Base-by-base conservation (phyloP, 2,329 filamentous ascomycete species). In the Beauveria caledonica region DNA sequence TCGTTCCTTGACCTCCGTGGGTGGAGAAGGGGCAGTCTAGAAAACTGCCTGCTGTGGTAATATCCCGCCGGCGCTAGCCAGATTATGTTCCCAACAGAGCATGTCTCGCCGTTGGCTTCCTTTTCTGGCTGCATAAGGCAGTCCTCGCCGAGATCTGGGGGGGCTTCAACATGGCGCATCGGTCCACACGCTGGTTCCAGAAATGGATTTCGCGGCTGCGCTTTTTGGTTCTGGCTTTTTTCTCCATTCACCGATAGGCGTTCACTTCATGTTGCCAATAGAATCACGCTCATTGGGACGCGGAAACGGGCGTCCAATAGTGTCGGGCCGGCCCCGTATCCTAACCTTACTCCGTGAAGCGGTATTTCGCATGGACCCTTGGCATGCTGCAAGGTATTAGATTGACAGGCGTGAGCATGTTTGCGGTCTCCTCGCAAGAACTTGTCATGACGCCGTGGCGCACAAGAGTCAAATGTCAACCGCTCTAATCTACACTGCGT, bases 131-230 rank as follows among this genome's bases (percentile, higher is more conserved):
- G 29, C 13, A 10, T 25, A 23, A 21, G 44, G 50, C 36, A 51
- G 48, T 13, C 36, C 48, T 51, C 46, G 56, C 56, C 56, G 56
- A 58, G 46, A 58, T 58, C 56, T 51, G n/a, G 46, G 40, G 19
- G 6, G 29, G 9, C 39, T 51, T 36, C 56, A 29, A 5, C 6
- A 19, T 5, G 36, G n/a, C 36, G 36, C 21, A 5, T 51, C 46
- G 56, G 44, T 58, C 56, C 56, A 58, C 56, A n/a, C 36, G 5
- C 17, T 21, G n/a, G 8, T 51, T 44, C 48, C 50, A 21, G 39
- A 52, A 58, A 15, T 33, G 56, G 56, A 13, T 52, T 39, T 59
- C 52, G 49, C 57, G 40, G 57, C 57, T 53, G 25, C 27, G 25
- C 46, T 51, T 25, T 48, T 48, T 25, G 15, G 44, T 25, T 51